Base-by-base conservation (phyloP, 2,329 filamentous ascomycete genomes). In the Periconia sp. region DNA sequence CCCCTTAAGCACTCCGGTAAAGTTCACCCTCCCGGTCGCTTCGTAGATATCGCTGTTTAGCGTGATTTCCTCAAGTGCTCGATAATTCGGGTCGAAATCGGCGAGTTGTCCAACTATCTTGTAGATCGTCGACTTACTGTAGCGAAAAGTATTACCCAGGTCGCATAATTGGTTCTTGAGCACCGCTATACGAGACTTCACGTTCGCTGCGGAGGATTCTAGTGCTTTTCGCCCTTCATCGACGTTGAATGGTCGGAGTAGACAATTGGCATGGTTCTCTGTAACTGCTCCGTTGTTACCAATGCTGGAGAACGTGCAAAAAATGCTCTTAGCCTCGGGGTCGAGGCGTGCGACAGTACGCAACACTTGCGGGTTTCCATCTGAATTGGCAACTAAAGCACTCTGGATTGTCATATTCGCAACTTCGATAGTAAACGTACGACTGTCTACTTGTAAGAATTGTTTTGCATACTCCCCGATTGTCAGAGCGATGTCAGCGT, bases 401-500 rank as follows among this genome's bases (percentile, higher is more conserved):
- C 49, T 52, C 8, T 21, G 28, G 16, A 58, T 47, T 2, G 28
- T 42, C 42, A 58, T 43, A 9, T 58, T 31, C 1, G 38, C 25
- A 1, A 56, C 43, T 13, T 56, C 45, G 7, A 56, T 39, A n/a
- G n/a, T n/a, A n/a, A n/a, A n/a, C n/a, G n/a, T n/a, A n/a, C n/a
- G n/a, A n/a, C n/a, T n/a, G n/a, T n/a, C n/a, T n/a, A n/a, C n/a
- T n/a, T n/a, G n/a, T n/a, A n/a, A n/a, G n/a, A n/a, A n/a, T n/a
- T n/a, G n/a, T n/a, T n/a, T n/a, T n/a, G n/a, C n/a, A 39, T 56
- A 56, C 29, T 48, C 36, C 2, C 63, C 70, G 6, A 68, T 45
- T 1, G 58, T 65, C 7, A 67, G 37, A 3, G 65, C 65, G 16
- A 70, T 65, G 23, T 70, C 68, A 1, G 65, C 61, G 28, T 68